A percentile compares a stretch with the other conserved stretches of the same genome.
Evolutionary conservation across 768 basidiomycete genomes (phyloP).

Genomic region (Boletus barrowsii): DNA sequence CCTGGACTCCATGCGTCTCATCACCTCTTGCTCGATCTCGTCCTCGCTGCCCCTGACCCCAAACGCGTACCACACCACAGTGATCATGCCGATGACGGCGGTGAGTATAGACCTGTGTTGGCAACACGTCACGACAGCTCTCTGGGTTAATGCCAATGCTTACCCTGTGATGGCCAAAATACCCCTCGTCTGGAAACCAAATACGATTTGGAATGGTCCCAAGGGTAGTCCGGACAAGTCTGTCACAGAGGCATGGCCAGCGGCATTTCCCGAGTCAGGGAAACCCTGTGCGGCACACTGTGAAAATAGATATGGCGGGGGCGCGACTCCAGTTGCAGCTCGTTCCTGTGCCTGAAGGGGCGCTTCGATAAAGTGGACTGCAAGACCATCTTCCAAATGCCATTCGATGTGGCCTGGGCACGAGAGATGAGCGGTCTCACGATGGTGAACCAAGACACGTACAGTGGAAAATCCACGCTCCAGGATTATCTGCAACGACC

Average conservation of each 20-base stretch:
- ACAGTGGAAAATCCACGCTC: slow-evolving; percentile 86
- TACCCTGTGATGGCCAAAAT: slow-evolving; percentile 76
- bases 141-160: slow-evolving; percentile 16
- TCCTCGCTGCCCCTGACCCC: slow-evolving; percentile 74
- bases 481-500: slow-evolving; percentile 88
- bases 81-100: slow-evolving; percentile 77
- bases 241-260: slow-evolving; percentile 66
- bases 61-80: slow-evolving; percentile 83
- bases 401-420: slow-evolving; percentile 75
- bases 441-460: slow-evolving; percentile 26
- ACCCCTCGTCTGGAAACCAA: slow-evolving; percentile 72
- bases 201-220: slow-evolving; percentile 70
- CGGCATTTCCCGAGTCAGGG: slow-evolving; percentile 79
- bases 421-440: not conserved
- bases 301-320: slow-evolving; percentile 58
- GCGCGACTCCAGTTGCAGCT: slow-evolving; percentile 31
- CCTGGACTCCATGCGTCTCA: slow-evolving; percentile 55
- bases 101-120: slow-evolving; percentile 69
- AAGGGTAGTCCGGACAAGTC: slow-evolving; percentile 63
- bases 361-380: slow-evolving; percentile 80
- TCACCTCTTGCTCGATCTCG: slow-evolving; percentile 75
- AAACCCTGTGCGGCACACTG: slow-evolving; percentile 67
- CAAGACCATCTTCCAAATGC: slow-evolving; percentile 84
- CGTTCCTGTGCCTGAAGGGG: slow-evolving; percentile 65
- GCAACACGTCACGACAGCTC: slow-evolving; percentile 5